Base-by-base conservation (phyloP, 2,329 filamentous ascomycete species). In the Fusarium abutilonis region DNA sequence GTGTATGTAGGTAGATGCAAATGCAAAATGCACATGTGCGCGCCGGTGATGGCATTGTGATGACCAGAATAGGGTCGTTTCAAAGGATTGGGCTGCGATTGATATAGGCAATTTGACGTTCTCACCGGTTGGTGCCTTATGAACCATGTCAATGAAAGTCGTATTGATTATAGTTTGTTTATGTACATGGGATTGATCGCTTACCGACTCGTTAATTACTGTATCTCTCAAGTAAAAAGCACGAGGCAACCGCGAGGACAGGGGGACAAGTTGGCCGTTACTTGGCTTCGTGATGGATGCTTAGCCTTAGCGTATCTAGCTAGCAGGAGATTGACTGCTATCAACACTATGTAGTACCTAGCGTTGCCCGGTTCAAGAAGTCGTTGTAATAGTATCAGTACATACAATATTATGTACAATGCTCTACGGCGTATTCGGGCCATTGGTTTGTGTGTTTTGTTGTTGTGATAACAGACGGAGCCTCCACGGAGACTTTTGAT, bases 251-350 rank as follows among this genome's bases (percentile, higher is more conserved):
- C 41, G 26, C 50, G 34, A 26, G 46, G 49, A 56, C 58, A 55
- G 45, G 48, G n/a, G 23, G 35, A 26, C 13, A 38, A 26, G 15
- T 48, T 56, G 51, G 36, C 62, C 60, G 60, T 66, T 67, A 55
- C 45, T 60, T 41, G 47, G 49, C 49, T 56, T 62, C 54, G n/a
- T 63, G 52, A 46, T 34, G 47, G 47, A 41, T 56, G 61, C 58
- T 53, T 69, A 58, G 58, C 28, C 56, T 68, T 59, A 53, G 64
- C 56, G 69, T 48, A 45, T 59, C 64, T 64, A 59, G 55, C 64
- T 62, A 59, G 55, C 44, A 48, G 63, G 42, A 55, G 15, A 54
- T 39, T 63, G 15, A 54, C 42, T 63, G 59, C 59, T 42, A 47
- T 62, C 34, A 52, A 28, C 54, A 42, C 41, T 51, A 35, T n/a